Conservation (phyloP, 805 yeast genomes). For the Teunomyces barrocoloradensis region DNA sequence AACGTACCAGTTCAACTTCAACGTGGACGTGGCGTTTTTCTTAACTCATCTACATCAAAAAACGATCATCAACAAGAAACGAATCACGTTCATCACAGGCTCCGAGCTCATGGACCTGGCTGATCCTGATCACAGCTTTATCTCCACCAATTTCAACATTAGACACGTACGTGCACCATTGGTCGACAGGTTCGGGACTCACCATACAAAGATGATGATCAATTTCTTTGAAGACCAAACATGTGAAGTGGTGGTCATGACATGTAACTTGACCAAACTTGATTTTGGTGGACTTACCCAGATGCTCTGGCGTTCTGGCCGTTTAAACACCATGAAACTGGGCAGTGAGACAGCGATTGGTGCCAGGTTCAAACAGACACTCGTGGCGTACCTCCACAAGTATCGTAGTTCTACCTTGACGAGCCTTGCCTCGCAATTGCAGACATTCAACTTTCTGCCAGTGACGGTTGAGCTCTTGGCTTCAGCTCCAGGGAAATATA, state of each 20-base stretch:
- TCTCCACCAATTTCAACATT: conserved; percentile 20
- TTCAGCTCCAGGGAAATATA: conserved; percentile 50
- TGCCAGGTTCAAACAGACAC: conserved; percentile 42
- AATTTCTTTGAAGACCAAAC: conserved; percentile 48
- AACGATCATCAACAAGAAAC: conserved; percentile 15
- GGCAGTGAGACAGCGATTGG: conserved; percentile 1
- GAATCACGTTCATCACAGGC: conserved; percentile 32
- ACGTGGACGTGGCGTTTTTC: conserved; percentile 41
- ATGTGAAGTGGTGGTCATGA: conserved; percentile 53
- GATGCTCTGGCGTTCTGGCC: conserved; percentile 63
- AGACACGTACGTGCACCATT: conserved; percentile 31
- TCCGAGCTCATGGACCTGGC: conserved; percentile 13
- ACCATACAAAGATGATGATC: conserved; percentile 68
- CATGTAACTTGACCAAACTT: conserved; percentile 53
- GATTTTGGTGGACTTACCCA: conserved; percentile 63
- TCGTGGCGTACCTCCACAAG: conserved; percentile 42
- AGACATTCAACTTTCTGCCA: conserved; percentile 41
- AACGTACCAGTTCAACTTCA: conserved; percentile 50
- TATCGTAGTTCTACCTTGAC: conserved; percentile 35
- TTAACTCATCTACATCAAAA: conserved; percentile 29
- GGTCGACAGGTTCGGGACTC: conserved; percentile 41
- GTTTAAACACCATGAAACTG: conserved; percentile 11
- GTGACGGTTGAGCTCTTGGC: conserved; percentile 54
- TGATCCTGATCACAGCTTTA: conserved; percentile 10
- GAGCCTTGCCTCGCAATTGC: conserved; percentile 26